Evolutionary conservation across 2,329 filamentous ascomycete genomes (phyloP), one percentile per base, ranked within the genome.

Genomic region (Aspergillus quadricinctus): DNA sequence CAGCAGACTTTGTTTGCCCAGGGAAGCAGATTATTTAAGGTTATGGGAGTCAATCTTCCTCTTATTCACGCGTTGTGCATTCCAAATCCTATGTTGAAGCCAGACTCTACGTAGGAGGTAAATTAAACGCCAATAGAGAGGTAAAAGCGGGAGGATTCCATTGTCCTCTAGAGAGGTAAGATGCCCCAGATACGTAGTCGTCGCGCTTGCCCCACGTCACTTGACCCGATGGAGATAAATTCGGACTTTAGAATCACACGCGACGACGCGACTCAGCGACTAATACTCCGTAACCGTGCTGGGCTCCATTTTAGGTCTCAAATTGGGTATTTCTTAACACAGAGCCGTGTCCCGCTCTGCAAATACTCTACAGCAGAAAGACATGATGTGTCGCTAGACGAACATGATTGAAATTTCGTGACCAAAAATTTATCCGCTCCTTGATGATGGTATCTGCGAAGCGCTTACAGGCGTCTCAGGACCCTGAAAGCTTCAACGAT

Each of bases 381-480:
- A 23, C 19, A 17, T 14, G 10, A 17, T 3, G 21, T 7, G 10
- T 46, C 23, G 43, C 31, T 37, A 46, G 21, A 27, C 14, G 21
- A 46, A 11, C 23, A 25, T 46, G 43, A 46, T 46, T 23, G 10
- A 27, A 14, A 23, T 14, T 23, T 46, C 10, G 10, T 23, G 21
- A 25, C 19, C 23, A 14, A 5, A 23, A 25, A 27, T 11, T 50
- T 28, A 25, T 23, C 50, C 52, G 51, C 53, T 37, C 46, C 29
- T 52, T 61, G 37, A 55, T 46, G 11, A 80, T 80, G 78, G 69
- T 75, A 49, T 72, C 75, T 23, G 60, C 69, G 50, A 80, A 80
- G 63, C 74, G 78, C n/a, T 50, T 59, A 35, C 72, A 73, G 56
- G 60, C 58, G 28, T 63, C 58, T 31, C 59, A 63, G 37, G 71